Evolutionary conservation across 1,284 basidiomycete genomes (phyloP).

Genomic region (Moesziomyces antarcticus): DNA sequence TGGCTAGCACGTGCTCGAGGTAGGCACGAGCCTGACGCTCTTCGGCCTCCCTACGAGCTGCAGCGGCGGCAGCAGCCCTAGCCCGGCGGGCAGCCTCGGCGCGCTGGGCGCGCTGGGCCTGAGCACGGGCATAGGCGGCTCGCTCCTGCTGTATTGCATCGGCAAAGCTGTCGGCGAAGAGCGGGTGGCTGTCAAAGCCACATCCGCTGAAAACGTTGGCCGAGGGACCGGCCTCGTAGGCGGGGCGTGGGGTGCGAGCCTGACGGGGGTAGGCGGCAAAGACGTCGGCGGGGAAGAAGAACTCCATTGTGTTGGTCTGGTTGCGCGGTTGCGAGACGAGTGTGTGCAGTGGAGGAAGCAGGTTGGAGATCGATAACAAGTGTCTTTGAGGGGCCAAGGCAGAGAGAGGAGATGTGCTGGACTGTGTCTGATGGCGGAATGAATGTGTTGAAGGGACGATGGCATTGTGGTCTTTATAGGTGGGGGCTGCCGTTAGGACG

Average conservation of each 20-base stretch:
- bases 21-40: constrained; percentile 41
- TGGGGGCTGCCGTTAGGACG: too few species aligned
- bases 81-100: constrained; percentile 36
- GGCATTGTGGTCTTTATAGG: too few species aligned
- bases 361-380: background rate
- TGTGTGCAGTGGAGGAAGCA: background rate
- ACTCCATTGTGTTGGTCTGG: constrained; percentile 29
- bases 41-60: constrained; percentile 33
- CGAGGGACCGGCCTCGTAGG: constrained; percentile 24
- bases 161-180: constrained; percentile 27
- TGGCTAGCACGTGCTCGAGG: constrained; percentile 37
- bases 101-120: constrained; percentile 30
- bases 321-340: background rate
- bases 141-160: constrained; percentile 46
- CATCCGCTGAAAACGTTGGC: constrained; percentile 30
- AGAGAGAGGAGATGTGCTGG: background rate
- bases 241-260: constrained; percentile 13
- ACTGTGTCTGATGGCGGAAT: constrained; percentile 10
- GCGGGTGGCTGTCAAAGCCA: constrained; percentile 42
- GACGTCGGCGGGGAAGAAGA: constrained; percentile 53
- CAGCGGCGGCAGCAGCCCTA: constrained; percentile 20
- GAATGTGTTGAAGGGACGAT: too few species aligned
- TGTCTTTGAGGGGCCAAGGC: background rate
- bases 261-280: constrained; percentile 40
- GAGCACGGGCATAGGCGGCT: constrained; percentile 31